Percentiles rank a stretch among this genome's conserved stretches.
These are phyloP conservation scores for Phaeophleospora eucalypticola DNA, from an alignment of 2,329 filamentous ascomycete species.

Conservation along the genomic window DNA sequence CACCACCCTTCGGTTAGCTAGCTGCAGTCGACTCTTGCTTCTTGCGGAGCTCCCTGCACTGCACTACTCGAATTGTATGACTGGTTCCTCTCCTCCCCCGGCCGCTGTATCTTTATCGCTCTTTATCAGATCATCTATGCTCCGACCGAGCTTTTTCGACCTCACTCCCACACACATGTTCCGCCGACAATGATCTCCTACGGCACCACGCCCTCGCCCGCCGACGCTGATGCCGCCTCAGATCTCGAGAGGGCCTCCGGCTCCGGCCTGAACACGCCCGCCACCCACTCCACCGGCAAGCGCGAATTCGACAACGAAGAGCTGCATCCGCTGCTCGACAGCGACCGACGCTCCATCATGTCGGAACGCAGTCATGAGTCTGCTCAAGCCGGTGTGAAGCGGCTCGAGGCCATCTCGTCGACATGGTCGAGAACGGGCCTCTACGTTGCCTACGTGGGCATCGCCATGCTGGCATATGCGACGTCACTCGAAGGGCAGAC, in stretches of 20 bases:
- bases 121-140: not conserved
- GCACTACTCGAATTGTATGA: constrained; percentile 1
- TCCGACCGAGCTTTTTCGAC: not conserved
- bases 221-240: constrained; percentile 11
- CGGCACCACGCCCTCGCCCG: constrained; percentile 16
- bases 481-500: constrained; percentile 65
- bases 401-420: constrained; percentile 46
- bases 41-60: not conserved
- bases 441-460: constrained; percentile 45
- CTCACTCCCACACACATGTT: not conserved
- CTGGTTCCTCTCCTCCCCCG: not conserved
- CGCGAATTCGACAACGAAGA: constrained; percentile 15
- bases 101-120: not conserved
- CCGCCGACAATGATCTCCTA: constrained; percentile 15
- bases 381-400: constrained; percentile 46
- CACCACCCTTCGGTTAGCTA: not conserved
- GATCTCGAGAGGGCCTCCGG: constrained; percentile 17
- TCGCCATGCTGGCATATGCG: constrained; percentile 52
- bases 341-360: constrained; percentile 21
- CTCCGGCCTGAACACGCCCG: constrained; percentile 10
- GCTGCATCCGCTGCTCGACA: constrained; percentile 15
- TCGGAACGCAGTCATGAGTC: constrained; percentile 26
- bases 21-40: not conserved
- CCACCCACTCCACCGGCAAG: constrained; percentile 15
- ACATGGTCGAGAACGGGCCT: constrained; percentile 48